Percentiles rank a stretch among this genome's conserved stretches.
These are phyloP conservation scores for Phenoliferia sp. DNA, from an alignment of 1,284 basidiomycete genomes.

Conservation along the genomic window DNA sequence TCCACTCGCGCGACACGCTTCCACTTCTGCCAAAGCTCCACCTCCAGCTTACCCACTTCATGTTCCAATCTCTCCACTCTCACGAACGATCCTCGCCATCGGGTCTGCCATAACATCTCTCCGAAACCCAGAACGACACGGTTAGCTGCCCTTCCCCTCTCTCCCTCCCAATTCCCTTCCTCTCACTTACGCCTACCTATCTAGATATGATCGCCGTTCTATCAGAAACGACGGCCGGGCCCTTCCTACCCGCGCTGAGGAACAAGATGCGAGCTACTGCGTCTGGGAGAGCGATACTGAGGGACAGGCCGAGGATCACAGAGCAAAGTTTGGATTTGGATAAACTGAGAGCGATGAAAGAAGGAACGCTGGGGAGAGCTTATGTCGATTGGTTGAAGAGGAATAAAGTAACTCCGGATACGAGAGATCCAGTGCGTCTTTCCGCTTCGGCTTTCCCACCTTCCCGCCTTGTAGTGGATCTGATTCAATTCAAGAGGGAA, in stretches of 20 bases:
- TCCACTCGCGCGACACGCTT: background rate
- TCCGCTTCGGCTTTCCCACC: background rate
- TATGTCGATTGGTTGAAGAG: slow-evolving; percentile 88
- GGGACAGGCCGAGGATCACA: slow-evolving; percentile 76
- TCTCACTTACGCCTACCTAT: background rate
- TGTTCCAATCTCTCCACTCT: slow-evolving; percentile 71
- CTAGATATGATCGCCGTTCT: slow-evolving; percentile 88
- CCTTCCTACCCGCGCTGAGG: slow-evolving; percentile 71
- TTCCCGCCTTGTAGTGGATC: too few species aligned
- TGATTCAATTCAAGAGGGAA: background rate
- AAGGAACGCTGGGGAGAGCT: slow-evolving; percentile 78
- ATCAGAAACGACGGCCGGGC: slow-evolving; percentile 81
- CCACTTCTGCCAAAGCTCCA: background rate
- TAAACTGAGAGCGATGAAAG: slow-evolving; percentile 57
- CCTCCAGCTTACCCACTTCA: slow-evolving; percentile 57
- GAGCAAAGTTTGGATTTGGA: slow-evolving; percentile 71
- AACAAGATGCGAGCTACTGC: slow-evolving; percentile 71
- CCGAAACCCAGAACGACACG: slow-evolving; percentile 74
- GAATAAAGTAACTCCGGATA: slow-evolving; percentile 91
- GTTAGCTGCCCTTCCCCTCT: slow-evolving; percentile 48
- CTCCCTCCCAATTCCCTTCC: background rate
- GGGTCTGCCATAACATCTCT: slow-evolving; percentile 83
- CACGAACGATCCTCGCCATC: slow-evolving; percentile 76
- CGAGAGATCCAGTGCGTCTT: slow-evolving; percentile 70
- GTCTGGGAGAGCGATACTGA: slow-evolving; percentile 49